These are phyloP conservation scores for Gastroboletus turbinatus DNA, from an alignment of 1,284 basidiomycete genomes.

Conservation along the genomic window DNA sequence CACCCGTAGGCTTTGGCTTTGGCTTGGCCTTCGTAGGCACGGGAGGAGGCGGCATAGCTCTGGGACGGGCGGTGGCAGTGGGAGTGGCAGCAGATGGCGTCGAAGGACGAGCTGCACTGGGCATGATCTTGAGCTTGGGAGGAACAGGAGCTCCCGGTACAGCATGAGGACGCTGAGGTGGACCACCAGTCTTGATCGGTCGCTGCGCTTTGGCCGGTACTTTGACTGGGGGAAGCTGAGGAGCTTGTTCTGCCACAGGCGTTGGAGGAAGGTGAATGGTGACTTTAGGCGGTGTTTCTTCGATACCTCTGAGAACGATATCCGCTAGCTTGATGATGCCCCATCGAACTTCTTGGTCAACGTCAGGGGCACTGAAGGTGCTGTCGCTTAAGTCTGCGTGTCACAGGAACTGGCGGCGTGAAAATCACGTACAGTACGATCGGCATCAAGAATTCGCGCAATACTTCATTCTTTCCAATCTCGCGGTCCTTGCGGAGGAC, in stretches of 20 bases:
- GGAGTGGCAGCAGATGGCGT: slow-evolving; percentile 19
- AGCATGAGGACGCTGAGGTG: slow-evolving; percentile 45
- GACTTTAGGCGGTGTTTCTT: slow-evolving; percentile 85
- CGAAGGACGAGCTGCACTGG: slow-evolving; percentile 26
- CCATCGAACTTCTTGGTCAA: slow-evolving; percentile 88
- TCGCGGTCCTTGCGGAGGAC: slow-evolving; percentile 81
- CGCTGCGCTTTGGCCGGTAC: slow-evolving; percentile 25
- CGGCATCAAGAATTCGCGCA: slow-evolving; percentile 79
- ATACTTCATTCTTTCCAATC: slow-evolving; percentile 78
- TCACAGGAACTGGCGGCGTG: slow-evolving; percentile 2
- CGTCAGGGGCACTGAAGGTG: slow-evolving; percentile 57
- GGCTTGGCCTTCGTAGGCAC: slow-evolving; percentile 39
- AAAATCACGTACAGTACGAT: slow-evolving; percentile 66
- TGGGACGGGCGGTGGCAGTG: slow-evolving; percentile 22
- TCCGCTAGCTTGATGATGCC: slow-evolving; percentile 92
- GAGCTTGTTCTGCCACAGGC: slow-evolving; percentile 61
- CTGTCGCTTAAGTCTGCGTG: slow-evolving; percentile 5
- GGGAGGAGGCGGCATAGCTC: slow-evolving; percentile 35
- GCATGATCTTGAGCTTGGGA: slow-evolving; percentile 56
- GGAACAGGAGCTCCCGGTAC: slow-evolving; percentile 43
- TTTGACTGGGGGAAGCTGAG: slow-evolving; percentile 52
- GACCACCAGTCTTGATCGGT: slow-evolving; percentile 43
- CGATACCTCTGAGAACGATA: slow-evolving; percentile 78
- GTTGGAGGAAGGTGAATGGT: slow-evolving; percentile 83
- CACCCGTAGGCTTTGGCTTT: slow-evolving; percentile 37